Conservation (phyloP, 1,139 yeast genomes). For the Torulaspora pretoriensis region DNA sequence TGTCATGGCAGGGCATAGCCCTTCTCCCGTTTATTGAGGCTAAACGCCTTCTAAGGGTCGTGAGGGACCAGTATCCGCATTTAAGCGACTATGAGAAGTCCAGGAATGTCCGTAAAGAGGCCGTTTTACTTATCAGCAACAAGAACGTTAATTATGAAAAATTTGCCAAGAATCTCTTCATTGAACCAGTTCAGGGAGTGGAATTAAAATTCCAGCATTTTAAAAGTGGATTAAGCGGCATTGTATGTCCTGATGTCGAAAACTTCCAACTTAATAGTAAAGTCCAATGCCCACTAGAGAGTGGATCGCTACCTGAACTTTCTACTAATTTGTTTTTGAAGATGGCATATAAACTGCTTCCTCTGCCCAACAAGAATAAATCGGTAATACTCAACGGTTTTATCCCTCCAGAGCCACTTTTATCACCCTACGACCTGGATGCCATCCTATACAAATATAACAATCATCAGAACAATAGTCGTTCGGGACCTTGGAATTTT, state of each 20-base stretch:
- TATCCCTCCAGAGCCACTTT: constrained; percentile 55
- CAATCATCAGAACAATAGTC: constrained; percentile 15
- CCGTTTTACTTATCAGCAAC: constrained; percentile 56
- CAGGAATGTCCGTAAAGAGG: constrained; percentile 65
- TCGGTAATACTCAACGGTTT: constrained; percentile 83
- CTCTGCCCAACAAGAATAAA: constrained; percentile 53
- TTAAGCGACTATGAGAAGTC: constrained; percentile 65
- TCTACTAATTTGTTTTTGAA: constrained; percentile 53
- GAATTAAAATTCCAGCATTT: constrained; percentile 44
- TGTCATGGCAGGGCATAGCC: constrained; percentile 95
- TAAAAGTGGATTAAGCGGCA: constrained; percentile 65
- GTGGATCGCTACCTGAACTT: constrained; percentile 51
- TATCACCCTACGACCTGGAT: constrained; percentile 67
- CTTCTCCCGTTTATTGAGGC: constrained; percentile 88
- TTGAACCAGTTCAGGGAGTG: constrained; percentile 31
- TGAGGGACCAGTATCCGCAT: constrained; percentile 57
- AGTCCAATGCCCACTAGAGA: constrained; percentile 57
- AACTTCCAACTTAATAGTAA: constrained; percentile 47
- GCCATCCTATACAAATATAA: constrained; percentile 45
- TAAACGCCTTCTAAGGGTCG: constrained; percentile 60
- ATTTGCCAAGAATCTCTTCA: constrained; percentile 34
- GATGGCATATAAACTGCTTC: constrained; percentile 58
- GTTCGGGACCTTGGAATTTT: constrained; percentile 31
- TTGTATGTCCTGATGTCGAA: constrained; percentile 43
- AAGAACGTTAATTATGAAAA: constrained; percentile 42